phyloP scores from a whole-genome alignment of 2,329 filamentous ascomycete genomes.

The Diplocarpon mali region DNA sequence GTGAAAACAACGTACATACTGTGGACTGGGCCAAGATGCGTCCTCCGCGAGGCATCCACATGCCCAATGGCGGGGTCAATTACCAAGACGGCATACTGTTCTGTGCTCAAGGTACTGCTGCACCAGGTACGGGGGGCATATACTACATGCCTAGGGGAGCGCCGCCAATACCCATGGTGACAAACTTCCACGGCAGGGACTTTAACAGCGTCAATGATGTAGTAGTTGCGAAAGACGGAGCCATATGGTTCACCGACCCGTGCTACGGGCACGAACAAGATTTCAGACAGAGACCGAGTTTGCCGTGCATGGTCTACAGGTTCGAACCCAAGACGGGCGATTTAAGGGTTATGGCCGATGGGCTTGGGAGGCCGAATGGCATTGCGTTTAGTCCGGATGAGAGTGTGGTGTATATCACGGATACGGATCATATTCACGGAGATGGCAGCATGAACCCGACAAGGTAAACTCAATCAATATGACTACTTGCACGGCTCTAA shows the following conservation, averaged over 20 bases:
- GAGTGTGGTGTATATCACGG: constrained; percentile 34
- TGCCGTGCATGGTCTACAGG: constrained; percentile 39
- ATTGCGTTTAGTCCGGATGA: constrained; percentile 28
- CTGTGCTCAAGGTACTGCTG: constrained; percentile 31
- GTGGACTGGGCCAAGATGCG: constrained; percentile 27
- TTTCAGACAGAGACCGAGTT: constrained; percentile 33
- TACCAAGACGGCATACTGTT: constrained; percentile 34
- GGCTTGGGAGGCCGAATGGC: constrained; percentile 32
- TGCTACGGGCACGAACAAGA: constrained; percentile 34
- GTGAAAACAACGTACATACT: constrained; percentile 22
- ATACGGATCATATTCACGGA: constrained; percentile 27
- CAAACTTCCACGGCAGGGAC: constrained; percentile 33
- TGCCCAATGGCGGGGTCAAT: constrained; percentile 32
- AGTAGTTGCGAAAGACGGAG: constrained; percentile 30
- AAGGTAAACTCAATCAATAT: constrained; percentile 19
- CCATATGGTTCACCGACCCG: constrained; percentile 41
- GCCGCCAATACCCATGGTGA: constrained; percentile 27
- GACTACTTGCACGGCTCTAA: no score
- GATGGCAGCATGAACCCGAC: constrained; percentile 24
- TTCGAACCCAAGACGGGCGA: constrained; percentile 32
- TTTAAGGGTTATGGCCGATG: constrained; percentile 37
- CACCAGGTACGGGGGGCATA: constrained; percentile 19
- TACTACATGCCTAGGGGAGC: constrained; percentile 22
- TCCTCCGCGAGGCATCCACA: constrained; percentile 32
- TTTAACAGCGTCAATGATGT: constrained; percentile 39